phyloP scores from a whole-genome alignment of 1,139 yeast species.

The Candida anutae region DNA sequence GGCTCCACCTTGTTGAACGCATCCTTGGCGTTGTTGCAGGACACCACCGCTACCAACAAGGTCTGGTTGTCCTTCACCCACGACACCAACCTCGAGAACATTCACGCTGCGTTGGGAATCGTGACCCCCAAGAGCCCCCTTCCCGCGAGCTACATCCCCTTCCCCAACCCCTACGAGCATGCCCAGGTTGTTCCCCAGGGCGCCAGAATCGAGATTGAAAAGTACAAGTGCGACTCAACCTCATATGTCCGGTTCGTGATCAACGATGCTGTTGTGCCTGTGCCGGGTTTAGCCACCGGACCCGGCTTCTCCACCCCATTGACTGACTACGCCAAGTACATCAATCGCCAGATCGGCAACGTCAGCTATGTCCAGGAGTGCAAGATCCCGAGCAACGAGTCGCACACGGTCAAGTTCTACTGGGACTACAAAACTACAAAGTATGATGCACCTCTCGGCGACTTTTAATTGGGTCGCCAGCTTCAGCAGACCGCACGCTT shows the following conservation, averaged over 20 bases:
- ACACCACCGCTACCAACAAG: constrained; percentile 13
- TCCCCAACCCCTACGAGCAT: constrained; percentile 20
- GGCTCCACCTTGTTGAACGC: constrained; percentile 47
- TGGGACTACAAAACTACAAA: constrained; percentile 21
- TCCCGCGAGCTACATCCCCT: constrained; percentile 16
- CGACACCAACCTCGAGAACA: constrained; percentile 23
- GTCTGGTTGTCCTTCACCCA: constrained; percentile 22
- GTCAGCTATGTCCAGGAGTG: constrained; percentile 13
- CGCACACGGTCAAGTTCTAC: constrained; percentile 14
- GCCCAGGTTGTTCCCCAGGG: constrained; percentile 21
- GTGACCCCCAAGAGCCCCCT: constrained; percentile 13
- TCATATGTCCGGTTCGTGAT: constrained; percentile 20
- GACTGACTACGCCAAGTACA: constrained; percentile 14
- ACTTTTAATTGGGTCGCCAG: no score
- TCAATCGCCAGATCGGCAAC: constrained; percentile 13
- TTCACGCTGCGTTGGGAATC: constrained; percentile 19
- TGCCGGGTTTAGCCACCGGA: constrained; percentile 18
- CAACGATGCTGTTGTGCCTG: constrained; percentile 23
- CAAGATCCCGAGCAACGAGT: constrained; percentile 9
- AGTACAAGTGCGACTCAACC: constrained; percentile 14
- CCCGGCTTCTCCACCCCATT: constrained; percentile 28
- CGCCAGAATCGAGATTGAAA: constrained; percentile 21
- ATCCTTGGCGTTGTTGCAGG: constrained; percentile 34
- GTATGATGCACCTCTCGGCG: constrained; percentile 18
- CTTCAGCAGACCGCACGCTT: no score